A percentile compares a stretch with the other conserved stretches of the same genome.
phyloP scores from a whole-genome alignment of 495 filamentous ascomycete species.

The Amphirosellinia nigrospora region DNA sequence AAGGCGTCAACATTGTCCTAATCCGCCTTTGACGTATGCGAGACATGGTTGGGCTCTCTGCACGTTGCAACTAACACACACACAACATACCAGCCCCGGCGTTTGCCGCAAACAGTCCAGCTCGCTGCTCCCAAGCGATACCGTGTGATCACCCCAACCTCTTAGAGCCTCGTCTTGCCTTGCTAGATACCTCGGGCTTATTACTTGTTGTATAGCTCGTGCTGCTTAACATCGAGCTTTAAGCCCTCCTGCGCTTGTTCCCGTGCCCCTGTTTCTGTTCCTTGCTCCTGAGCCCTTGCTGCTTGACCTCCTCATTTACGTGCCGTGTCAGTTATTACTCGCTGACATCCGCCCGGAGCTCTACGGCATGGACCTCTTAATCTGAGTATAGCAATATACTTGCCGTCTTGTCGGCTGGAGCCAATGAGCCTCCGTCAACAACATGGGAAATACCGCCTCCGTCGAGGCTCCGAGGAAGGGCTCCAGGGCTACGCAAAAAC shows the following conservation, averaged over 20 bases:
- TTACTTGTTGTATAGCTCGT: conserved; percentile 10
- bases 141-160: conserved; percentile 13
- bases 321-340: conserved; percentile 28
- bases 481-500: conserved; percentile 46
- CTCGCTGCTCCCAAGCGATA: background rate
- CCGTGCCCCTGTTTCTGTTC: conserved; percentile 8
- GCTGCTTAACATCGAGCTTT: conserved; percentile 21
- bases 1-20: conserved; percentile 5
- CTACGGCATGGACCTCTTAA: conserved; percentile 50
- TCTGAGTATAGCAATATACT: conserved; percentile 47
- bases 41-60: conserved; percentile 23
- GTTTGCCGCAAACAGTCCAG: conserved; percentile 19
- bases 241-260: conserved; percentile 25
- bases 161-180: conserved; percentile 21
- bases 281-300: conserved; percentile 5
- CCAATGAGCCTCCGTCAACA: conserved; percentile 29
- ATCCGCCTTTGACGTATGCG: background rate
- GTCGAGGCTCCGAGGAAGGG: conserved; percentile 46
- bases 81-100: conserved; percentile 19
- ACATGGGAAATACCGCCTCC: conserved; percentile 57
- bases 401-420: conserved; percentile 34
- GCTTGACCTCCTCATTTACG: conserved; percentile 16
- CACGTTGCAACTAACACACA: conserved; percentile 19
- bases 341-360: conserved; percentile 29
- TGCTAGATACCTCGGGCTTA: background rate